Percentiles rank a stretch among this genome's conserved stretches.
Evolutionary conservation across 768 basidiomycete genomes (phyloP).

Genomic region (Macrolepiota albuminosa): DNA sequence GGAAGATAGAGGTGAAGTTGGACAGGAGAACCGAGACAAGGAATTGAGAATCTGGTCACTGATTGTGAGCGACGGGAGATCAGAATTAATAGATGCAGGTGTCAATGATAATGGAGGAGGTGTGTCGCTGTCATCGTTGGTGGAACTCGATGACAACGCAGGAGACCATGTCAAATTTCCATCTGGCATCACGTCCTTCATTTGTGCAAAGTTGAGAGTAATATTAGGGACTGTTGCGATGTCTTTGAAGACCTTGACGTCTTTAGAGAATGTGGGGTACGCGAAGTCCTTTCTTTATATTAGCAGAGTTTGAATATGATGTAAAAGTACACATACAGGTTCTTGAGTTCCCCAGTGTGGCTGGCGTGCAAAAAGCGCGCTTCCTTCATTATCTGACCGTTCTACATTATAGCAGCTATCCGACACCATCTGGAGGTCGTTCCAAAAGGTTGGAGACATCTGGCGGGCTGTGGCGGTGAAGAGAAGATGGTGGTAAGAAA

Average conservation of each 20-base stretch:
- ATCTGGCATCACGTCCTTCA: neutral
- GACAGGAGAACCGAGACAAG: neutral
- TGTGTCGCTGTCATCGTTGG: neutral
- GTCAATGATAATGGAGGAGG: neutral
- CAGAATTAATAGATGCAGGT: neutral
- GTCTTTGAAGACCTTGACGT: constrained; percentile 1
- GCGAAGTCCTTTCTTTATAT: neutral
- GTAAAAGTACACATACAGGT: neutral
- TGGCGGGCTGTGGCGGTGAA: neutral
- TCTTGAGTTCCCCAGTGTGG: neutral
- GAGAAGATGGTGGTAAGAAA: constrained; percentile 1
- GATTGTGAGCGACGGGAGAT: neutral
- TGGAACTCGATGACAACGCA: neutral
- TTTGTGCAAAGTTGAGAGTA: constrained; percentile 6
- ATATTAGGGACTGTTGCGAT: constrained; percentile 1
- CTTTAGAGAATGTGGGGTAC: neutral
- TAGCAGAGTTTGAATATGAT: neutral
- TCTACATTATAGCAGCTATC: neutral
- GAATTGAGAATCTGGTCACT: neutral
- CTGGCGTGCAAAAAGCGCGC: constrained; percentile 1
- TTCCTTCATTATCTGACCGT: neutral
- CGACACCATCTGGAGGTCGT: neutral
- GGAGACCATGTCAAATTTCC: neutral
- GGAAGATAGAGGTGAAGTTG: neutral
- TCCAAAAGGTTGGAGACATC: neutral